phyloP scores from a whole-genome alignment of 352 stramenopile species.

The Elongisporangium undulatum region DNA sequence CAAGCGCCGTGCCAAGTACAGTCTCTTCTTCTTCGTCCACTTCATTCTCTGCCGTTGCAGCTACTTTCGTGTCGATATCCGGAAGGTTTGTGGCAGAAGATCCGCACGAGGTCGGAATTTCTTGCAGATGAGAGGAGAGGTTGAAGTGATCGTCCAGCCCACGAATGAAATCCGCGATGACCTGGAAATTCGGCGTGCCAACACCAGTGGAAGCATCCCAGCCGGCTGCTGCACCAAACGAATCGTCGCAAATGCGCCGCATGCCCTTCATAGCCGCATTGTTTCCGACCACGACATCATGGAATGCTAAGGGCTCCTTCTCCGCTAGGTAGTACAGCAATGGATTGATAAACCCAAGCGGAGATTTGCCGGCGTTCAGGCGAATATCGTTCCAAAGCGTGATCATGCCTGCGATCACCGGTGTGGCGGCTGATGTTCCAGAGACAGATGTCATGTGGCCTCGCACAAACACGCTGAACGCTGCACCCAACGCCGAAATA shows the following conservation, averaged over 20 bases:
- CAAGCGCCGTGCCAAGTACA: conserved; percentile 26
- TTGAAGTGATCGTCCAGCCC: conserved; percentile 54
- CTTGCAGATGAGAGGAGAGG: conserved; percentile 12
- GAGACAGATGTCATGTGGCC: conserved; percentile 41
- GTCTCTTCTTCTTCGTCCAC: neutral
- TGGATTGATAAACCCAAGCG: conserved; percentile 86
- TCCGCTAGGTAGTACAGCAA: conserved; percentile 79
- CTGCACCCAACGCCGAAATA: conserved; percentile 67
- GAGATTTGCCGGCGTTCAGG: conserved; percentile 69
- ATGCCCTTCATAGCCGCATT: conserved; percentile 60
- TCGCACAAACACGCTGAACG: conserved; percentile 67
- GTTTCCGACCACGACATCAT: conserved; percentile 85
- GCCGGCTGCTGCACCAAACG: conserved; percentile 75
- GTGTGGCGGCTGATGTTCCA: conserved; percentile 85
- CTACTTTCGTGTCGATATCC: neutral
- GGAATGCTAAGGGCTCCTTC: conserved; percentile 51
- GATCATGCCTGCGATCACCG: conserved; percentile 82
- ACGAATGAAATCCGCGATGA: conserved; percentile 53
- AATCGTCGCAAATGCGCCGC: conserved; percentile 50
- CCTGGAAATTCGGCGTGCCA: conserved; percentile 78
- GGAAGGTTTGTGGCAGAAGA: conserved; percentile 6
- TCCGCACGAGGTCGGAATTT: neutral
- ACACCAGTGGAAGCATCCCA: conserved; percentile 89
- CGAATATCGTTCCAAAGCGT: conserved; percentile 85
- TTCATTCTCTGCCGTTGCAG: neutral